Evolutionary conservation across 176 grass and related monocot genomes (phyloP).

Genomic region (Musa itinerans): DNA sequence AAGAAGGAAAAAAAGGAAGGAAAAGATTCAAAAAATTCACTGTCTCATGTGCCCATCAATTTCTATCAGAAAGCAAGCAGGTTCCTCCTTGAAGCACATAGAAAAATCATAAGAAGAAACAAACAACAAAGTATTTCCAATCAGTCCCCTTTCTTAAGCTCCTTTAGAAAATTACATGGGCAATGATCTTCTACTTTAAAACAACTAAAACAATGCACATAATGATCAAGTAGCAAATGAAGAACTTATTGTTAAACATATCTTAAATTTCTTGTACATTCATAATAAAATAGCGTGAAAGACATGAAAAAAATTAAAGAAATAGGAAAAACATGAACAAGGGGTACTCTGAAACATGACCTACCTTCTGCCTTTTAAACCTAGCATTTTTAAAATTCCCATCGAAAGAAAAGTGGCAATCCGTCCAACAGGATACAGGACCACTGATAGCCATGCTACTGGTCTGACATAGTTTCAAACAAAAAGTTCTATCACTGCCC

Average conservation of each 20-base stretch:
- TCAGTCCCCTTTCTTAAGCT: no score
- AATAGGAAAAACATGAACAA: neutral
- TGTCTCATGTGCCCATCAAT: no score
- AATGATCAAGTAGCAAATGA: neutral
- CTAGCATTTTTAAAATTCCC: conserved; percentile 96
- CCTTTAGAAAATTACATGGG: no score
- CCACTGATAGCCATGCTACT: conserved; percentile 89
- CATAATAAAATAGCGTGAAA: neutral
- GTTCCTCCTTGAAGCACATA: no score
- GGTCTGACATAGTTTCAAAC: conserved; percentile 62
- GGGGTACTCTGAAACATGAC: neutral
- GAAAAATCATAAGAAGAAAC: no score
- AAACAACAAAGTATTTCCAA: no score
- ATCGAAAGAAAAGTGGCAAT: conserved; percentile 88
- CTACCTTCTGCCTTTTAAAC: conserved; percentile 95
- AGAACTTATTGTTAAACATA: neutral
- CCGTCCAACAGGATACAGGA: conserved; percentile 84
- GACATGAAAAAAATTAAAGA: neutral
- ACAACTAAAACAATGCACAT: neutral
- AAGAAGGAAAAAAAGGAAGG: no score
- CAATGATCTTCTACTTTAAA: no score
- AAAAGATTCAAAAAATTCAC: no score
- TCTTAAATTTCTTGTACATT: neutral
- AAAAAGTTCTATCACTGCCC: neutral
- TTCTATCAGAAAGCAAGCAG: no score